These are phyloP conservation scores for Flaveria brownii DNA, from an alignment of 129 eudicot species.

Conservation along the genomic window DNA sequence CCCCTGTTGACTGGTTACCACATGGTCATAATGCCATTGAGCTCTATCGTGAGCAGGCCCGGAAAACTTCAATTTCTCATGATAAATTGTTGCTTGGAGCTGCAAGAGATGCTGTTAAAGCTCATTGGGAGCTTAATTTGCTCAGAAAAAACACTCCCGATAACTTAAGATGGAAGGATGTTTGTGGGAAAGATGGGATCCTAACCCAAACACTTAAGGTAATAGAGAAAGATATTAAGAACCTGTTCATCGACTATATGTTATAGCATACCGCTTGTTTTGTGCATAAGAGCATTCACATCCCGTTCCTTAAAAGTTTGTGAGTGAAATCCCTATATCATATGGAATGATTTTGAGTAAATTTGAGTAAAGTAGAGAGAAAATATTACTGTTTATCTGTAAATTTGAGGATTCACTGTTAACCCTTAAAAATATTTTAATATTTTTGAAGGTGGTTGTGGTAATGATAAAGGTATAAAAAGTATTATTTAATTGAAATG, in stretches of 20 bases:
- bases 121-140: slow-evolving; percentile 89
- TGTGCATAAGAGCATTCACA: not conserved
- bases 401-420: too few species aligned
- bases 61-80: slow-evolving; percentile 91
- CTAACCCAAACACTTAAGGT: slow-evolving; percentile 83
- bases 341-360: too few species aligned
- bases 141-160: slow-evolving; percentile 60
- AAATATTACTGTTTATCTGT: too few species aligned
- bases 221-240: slow-evolving; percentile 4
- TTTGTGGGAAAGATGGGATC: slow-evolving; percentile 93
- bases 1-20: slow-evolving; percentile 98
- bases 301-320: too few species aligned
- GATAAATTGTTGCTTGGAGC: slow-evolving; percentile 96
- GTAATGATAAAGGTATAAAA: too few species aligned
- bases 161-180: slow-evolving; percentile 88
- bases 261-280: too few species aligned
- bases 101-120: slow-evolving; percentile 98
- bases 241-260: too few species aligned
- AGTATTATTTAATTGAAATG: too few species aligned
- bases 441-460: too few species aligned
- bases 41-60: slow-evolving; percentile 82
- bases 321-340: too few species aligned
- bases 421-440: too few species aligned
- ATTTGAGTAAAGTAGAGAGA: too few species aligned
- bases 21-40: slow-evolving; percentile 95